phyloP scores from a whole-genome alignment of 2,329 filamentous ascomycete genomes.

The Alternaria brassicicola region DNA sequence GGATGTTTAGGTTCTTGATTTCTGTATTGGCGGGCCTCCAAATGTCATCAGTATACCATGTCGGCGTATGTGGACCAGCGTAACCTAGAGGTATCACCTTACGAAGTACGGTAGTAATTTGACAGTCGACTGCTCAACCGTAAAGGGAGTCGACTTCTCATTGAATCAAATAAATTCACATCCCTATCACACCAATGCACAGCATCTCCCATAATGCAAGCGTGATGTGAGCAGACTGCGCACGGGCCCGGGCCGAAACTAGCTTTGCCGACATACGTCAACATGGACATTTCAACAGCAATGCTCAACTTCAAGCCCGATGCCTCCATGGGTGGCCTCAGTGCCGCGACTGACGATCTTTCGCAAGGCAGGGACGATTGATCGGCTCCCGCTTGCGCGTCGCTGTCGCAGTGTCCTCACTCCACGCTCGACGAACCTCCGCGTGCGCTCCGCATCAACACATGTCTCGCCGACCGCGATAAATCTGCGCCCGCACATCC shows the following conservation, averaged over 20 bases:
- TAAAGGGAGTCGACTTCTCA: constrained; percentile 26
- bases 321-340: constrained; percentile 52
- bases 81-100: constrained; percentile 37
- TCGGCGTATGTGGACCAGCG: constrained; percentile 36
- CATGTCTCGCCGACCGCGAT: constrained; percentile 60
- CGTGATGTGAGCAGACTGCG: background rate
- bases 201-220: background rate
- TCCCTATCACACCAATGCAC: background rate
- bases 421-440: constrained; percentile 21
- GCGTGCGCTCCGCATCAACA: constrained; percentile 46
- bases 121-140: constrained; percentile 25
- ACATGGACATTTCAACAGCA: constrained; percentile 29
- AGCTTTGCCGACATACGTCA: constrained; percentile 32
- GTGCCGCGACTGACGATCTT: constrained; percentile 41
- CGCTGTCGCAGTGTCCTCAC: constrained; percentile 36
- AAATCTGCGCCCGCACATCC: constrained; percentile 60
- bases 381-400: constrained; percentile 29
- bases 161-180: constrained; percentile 28
- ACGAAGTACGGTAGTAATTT: constrained; percentile 40
- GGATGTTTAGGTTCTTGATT: constrained; percentile 19
- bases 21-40: constrained; percentile 29
- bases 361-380: constrained; percentile 36
- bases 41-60: constrained; percentile 34
- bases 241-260: constrained; percentile 35
- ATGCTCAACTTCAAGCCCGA: constrained; percentile 44